phyloP scores from a whole-genome alignment of 768 basidiomycete species.

The Suillus luteus region DNA sequence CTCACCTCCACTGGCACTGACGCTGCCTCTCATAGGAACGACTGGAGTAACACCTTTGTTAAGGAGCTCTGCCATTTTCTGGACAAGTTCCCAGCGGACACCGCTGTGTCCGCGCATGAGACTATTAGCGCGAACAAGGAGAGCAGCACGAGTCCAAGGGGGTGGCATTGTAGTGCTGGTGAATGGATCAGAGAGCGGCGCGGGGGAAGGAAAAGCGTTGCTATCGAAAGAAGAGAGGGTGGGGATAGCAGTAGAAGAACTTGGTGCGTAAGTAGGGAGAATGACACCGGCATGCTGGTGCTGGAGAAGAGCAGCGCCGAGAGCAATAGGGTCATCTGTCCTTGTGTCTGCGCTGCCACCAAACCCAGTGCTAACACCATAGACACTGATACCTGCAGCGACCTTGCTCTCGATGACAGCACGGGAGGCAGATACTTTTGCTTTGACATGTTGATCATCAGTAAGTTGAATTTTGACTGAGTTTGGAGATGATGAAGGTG shows the following conservation, averaged over 20 bases:
- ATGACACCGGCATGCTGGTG: conserved; percentile 76
- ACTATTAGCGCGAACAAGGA: conserved; percentile 86
- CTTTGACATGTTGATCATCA: conserved; percentile 34
- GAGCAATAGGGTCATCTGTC: conserved; percentile 68
- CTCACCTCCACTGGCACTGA: conserved; percentile 80
- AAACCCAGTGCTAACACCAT: conserved; percentile 84
- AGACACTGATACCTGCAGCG: conserved; percentile 66
- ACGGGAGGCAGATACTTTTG: conserved; percentile 63
- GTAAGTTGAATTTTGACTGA: conserved; percentile 24
- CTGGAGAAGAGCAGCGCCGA: conserved; percentile 83
- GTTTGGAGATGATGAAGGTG: conserved; percentile 42
- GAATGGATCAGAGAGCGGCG: conserved; percentile 74
- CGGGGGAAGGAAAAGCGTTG: conserved; percentile 18
- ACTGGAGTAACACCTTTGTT: conserved; percentile 72
- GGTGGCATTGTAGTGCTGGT: conserved; percentile 77
- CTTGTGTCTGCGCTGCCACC: conserved; percentile 89
- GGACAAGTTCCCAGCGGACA: conserved; percentile 76
- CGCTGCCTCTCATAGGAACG: conserved; percentile 81
- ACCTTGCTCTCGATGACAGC: conserved; percentile 68
- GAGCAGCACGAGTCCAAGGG: conserved; percentile 86
- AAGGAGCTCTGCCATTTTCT: conserved; percentile 76
- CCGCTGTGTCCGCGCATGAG: conserved; percentile 88
- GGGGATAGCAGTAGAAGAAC: conserved; percentile 14
- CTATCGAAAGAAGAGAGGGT: neutral
- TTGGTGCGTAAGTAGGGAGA: conserved; percentile 51